Evolutionary conservation across 2,329 filamentous ascomycete genomes (phyloP).

Genomic region (Pseudogymnoascus sp.): DNA sequence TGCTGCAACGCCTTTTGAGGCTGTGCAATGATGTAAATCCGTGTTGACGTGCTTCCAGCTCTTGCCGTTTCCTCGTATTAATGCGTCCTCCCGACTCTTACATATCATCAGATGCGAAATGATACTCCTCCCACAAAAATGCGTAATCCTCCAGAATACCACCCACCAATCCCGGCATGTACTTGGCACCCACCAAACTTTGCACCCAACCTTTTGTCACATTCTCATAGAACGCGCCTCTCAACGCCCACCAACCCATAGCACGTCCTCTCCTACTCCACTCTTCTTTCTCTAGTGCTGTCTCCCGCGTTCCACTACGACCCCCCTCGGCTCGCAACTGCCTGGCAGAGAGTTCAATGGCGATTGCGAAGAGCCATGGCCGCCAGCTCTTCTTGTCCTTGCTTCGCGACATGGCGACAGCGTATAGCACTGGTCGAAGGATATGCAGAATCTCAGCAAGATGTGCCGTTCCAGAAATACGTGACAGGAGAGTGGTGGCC

Average conservation of each 20-base stretch:
- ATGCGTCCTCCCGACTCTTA: not conserved
- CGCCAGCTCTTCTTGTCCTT: constrained; percentile 76
- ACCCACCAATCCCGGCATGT: constrained; percentile 71
- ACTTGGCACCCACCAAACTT: constrained; percentile 43
- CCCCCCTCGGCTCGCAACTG: constrained; percentile 60
- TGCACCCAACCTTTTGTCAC: constrained; percentile 68
- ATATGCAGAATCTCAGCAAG: constrained; percentile 89
- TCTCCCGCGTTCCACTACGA: constrained; percentile 50
- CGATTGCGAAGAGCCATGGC: constrained; percentile 82
- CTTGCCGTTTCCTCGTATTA: not conserved
- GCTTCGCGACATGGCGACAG: constrained; percentile 61
- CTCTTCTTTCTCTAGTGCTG: constrained; percentile 82
- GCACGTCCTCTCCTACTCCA: constrained; percentile 81
- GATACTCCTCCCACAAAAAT: constrained; percentile 96
- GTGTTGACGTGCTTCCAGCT: not conserved
- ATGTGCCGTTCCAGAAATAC: constrained; percentile 63
- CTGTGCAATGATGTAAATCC: not conserved
- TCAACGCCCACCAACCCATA: constrained; percentile 92
- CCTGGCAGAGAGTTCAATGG: constrained; percentile 80
- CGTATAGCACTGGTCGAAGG: constrained; percentile 79
- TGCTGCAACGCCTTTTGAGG: not conserved
- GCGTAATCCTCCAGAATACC: constrained; percentile 93
- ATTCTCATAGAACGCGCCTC: constrained; percentile 94
- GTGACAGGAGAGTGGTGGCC: constrained; percentile 76
- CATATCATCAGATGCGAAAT: constrained; percentile 47